Conservation (phyloP, 306 rosid genomes). For the Inga leiocalycina region DNA sequence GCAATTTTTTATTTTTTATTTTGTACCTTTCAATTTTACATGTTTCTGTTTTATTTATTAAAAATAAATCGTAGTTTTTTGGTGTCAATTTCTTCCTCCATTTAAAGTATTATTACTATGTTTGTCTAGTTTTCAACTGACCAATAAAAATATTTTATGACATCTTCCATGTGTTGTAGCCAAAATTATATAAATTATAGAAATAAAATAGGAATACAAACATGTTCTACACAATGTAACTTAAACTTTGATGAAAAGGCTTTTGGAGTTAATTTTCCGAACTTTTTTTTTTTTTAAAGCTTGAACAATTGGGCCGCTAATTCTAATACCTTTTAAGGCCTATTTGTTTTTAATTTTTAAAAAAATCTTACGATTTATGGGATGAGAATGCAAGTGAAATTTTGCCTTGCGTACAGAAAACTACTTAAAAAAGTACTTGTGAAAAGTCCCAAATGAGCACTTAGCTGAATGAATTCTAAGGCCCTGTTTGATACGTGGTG, state of each 20-base stretch:
- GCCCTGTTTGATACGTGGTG: too few species aligned
- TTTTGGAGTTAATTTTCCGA: background rate
- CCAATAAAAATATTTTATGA: background rate
- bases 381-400: too few species aligned
- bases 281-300: too few species aligned
- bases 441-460: too few species aligned
- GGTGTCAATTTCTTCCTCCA: background rate
- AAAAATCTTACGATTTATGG: too few species aligned
- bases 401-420: too few species aligned
- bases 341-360: too few species aligned
- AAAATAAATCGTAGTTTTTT: too few species aligned
- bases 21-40: background rate
- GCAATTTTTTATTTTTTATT: background rate
- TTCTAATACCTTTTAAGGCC: too few species aligned
- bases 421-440: too few species aligned
- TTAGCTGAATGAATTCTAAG: too few species aligned
- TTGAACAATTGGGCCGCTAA: too few species aligned
- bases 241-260: background rate
- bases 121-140: background rate
- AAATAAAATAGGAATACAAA: background rate
- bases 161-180: background rate
- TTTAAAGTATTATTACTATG: background rate
- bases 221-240: background rate
- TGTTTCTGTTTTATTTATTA: background rate
- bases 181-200: background rate